phyloP scores from a whole-genome alignment of 768 basidiomycete genomes.

The Lentinula lateritia region DNA sequence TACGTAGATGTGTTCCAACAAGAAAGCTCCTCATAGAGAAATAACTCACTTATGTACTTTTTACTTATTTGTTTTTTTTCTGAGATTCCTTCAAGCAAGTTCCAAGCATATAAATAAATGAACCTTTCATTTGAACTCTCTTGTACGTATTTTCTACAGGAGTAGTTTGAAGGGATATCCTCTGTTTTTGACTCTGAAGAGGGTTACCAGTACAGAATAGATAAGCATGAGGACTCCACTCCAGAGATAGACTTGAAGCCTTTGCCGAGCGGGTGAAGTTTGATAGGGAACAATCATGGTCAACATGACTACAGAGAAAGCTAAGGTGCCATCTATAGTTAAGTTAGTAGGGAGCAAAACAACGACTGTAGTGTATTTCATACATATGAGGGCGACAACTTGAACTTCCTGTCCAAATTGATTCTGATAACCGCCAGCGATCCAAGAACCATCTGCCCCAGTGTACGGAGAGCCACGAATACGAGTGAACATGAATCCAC shows the following conservation, averaged over 20 bases:
- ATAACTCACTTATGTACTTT: neutral
- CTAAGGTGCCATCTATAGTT: conserved; percentile 75
- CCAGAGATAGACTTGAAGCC: conserved; percentile 89
- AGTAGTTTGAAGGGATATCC: conserved; percentile 82
- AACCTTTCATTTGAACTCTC: neutral
- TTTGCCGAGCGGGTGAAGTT: conserved; percentile 66
- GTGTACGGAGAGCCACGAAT: conserved; percentile 78
- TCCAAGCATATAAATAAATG: neutral
- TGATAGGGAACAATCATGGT: conserved; percentile 77
- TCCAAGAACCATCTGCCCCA: conserved; percentile 65
- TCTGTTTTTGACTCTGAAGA: conserved; percentile 90
- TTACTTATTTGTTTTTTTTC: neutral
- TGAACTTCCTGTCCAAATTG: conserved; percentile 93
- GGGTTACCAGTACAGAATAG: conserved; percentile 79
- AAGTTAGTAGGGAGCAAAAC: conserved; percentile 2
- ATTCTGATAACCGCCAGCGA: conserved; percentile 83
- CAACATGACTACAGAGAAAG: conserved; percentile 74
- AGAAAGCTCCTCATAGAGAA: conserved; percentile 24
- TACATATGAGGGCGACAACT: conserved; percentile 81
- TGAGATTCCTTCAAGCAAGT: neutral
- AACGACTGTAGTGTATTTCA: conserved; percentile 25
- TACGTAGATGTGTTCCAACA: conserved; percentile 91
- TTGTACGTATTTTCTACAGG: conserved; percentile 31
- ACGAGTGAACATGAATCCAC: conserved; percentile 94
- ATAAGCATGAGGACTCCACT: conserved; percentile 73